Base-by-base conservation (phyloP, 495 filamentous ascomycete genomes). In the Geoglossum glabrum region DNA sequence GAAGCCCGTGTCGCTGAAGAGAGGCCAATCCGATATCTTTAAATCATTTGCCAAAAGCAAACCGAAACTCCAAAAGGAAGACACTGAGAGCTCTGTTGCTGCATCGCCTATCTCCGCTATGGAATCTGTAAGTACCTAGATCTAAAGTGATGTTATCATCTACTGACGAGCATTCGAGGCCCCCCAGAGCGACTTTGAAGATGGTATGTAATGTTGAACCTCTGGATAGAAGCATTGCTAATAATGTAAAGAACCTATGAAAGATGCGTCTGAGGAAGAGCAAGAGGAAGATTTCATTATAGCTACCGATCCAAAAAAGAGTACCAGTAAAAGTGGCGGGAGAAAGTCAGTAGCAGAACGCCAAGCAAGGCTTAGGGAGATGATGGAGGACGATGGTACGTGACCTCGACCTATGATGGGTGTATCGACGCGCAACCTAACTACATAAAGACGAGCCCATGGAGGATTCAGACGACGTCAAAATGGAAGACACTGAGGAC, bases 341-440 rank as follows among this genome's bases (percentile, higher is more conserved):
- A 64, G 49, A 63, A 80, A 82, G 66, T 75, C 70, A 10, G 78
- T 78, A 61, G 82, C 79, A 57, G 80, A 86, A 57, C 80, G 87
- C 19, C 80, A 87, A 65, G 86, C 83, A 46, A 76, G 76, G 57
- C 74, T 94, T 13, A 77, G 73, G 51, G 78, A 79, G 58, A 93
- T 95, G 88, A 93, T 95, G 88, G 86, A 94, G 30, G 78, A 86
- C 63, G 82, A 85, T 43, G 84, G 82, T 64, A 78, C 70, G 55
- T n/a, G 69, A 28, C 15, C 46, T 19, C 6, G 28, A 31, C 8
- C 49, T 55, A 45, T 19, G 23, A 45, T 3, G 40, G 3, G 6
- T 51, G 45, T 25, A 10, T 9, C 56, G 58, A 38, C 50, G n/a
- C 19, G 15, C 56, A 13, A 27, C 23, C 49, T 52, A 30, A 52